phyloP scores from a whole-genome alignment of 805 yeast genomes.

The Pichia phayaonensis region DNA sequence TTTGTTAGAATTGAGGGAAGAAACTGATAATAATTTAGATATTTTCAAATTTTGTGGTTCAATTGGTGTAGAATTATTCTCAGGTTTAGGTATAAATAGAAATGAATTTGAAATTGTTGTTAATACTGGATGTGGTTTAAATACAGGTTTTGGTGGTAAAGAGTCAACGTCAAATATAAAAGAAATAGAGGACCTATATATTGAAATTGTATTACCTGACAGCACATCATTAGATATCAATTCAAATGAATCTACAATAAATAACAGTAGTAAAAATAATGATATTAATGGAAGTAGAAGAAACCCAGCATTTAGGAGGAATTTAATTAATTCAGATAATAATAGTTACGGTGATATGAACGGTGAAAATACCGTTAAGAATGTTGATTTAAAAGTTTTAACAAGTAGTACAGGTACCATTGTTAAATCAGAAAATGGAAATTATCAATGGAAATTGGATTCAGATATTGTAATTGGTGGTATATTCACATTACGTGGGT shows the following conservation, averaged over 20 bases:
- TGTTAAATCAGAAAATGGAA: slow-evolving; percentile 1
- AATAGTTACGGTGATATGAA: slow-evolving; percentile 21
- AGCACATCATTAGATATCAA: slow-evolving; percentile 2
- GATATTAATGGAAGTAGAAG: neutral
- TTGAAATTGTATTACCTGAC: slow-evolving; percentile 30
- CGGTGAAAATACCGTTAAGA: neutral
- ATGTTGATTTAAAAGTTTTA: slow-evolving; percentile 9
- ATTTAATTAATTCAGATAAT: slow-evolving; percentile 28
- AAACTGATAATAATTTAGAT: slow-evolving; percentile 13
- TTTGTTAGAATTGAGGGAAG: slow-evolving; percentile 25
- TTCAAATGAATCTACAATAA: neutral
- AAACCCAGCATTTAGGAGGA: neutral
- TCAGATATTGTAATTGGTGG: slow-evolving; percentile 9
- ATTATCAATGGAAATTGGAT: slow-evolving; percentile 17
- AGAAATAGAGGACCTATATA: slow-evolving; percentile 38
- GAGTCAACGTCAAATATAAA: slow-evolving; percentile 32
- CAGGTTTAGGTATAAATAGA: slow-evolving; percentile 42
- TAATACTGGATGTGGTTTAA: slow-evolving; percentile 7
- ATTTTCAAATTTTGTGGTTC: slow-evolving; percentile 38
- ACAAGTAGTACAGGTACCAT: slow-evolving; percentile 11
- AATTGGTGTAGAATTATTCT: slow-evolving; percentile 45
- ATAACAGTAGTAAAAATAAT: no score
- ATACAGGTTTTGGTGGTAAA: slow-evolving; percentile 6
- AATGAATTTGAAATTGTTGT: slow-evolving; percentile 54
- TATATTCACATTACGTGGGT: slow-evolving; percentile 9